These are phyloP conservation scores for Hanseniaspora occidentalis DNA, from an alignment of 805 yeast species.

Conservation along the genomic window DNA sequence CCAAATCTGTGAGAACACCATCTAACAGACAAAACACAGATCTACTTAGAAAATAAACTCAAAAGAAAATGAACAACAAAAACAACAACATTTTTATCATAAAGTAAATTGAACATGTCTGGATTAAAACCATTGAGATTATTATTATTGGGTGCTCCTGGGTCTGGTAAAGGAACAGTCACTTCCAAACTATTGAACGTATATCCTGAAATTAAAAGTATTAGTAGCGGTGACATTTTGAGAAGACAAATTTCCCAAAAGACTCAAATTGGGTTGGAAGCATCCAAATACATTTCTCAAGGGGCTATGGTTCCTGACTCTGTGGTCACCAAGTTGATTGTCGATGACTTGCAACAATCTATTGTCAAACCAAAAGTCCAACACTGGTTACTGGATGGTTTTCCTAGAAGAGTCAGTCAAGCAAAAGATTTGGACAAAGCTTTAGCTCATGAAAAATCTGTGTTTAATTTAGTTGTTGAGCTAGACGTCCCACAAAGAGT, in stretches of 20 bases:
- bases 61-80: slow-evolving; percentile 3
- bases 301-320: slow-evolving; percentile 71
- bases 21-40: too few relatives aligned
- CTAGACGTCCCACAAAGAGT: slow-evolving; percentile 77
- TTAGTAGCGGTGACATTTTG: slow-evolving; percentile 78
- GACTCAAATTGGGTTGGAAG: slow-evolving; percentile 44
- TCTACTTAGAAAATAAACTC: too few relatives aligned
- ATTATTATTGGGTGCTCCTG: slow-evolving; percentile 84
- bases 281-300: slow-evolving; percentile 38
- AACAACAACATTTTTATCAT: slow-evolving; percentile 1
- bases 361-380: slow-evolving; percentile 35
- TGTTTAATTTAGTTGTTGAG: slow-evolving; percentile 70
- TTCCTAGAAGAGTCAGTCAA: slow-evolving; percentile 72
- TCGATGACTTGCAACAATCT: slow-evolving; percentile 17
- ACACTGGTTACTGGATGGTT: slow-evolving; percentile 77
- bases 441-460: slow-evolving; percentile 27
- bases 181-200: slow-evolving; percentile 49
- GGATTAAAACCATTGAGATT: slow-evolving; percentile 41
- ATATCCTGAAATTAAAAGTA: slow-evolving; percentile 40
- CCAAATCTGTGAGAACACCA: slow-evolving; percentile 2
- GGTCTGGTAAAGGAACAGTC: slow-evolving; percentile 90
- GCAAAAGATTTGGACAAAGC: slow-evolving; percentile 45
- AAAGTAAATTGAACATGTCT: slow-evolving; percentile 5
- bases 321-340: slow-evolving; percentile 48
- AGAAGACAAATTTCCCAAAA: slow-evolving; percentile 49